These are phyloP conservation scores for Corymbia citriodora DNA, from an alignment of 441 rosid genomes.

Conservation along the genomic window DNA sequence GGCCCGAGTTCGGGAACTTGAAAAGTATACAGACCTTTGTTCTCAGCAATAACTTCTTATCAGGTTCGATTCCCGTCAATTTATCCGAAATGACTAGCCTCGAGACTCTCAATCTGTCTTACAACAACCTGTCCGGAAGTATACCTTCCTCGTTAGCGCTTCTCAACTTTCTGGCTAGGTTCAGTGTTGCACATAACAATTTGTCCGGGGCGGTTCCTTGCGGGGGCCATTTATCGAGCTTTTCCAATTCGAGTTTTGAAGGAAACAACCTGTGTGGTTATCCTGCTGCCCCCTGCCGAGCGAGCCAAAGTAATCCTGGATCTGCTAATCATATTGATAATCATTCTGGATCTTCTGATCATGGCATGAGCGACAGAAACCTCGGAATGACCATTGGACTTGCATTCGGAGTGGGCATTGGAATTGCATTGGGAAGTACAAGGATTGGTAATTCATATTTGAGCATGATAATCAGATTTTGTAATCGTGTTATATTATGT, in stretches of 20 bases:
- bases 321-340: not conserved
- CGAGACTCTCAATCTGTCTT: slow-evolving; percentile 63
- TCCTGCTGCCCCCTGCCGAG: slow-evolving; percentile 27
- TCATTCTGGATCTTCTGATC: not conserved
- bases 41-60: slow-evolving; percentile 38
- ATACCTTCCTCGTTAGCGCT: slow-evolving; percentile 45
- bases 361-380: slow-evolving; percentile 25
- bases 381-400: slow-evolving; percentile 41
- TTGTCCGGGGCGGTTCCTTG: slow-evolving; percentile 53
- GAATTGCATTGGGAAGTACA: slow-evolving; percentile 39
- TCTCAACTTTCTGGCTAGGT: slow-evolving; percentile 60
- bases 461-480: not conserved
- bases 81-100: slow-evolving; percentile 67
- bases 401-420: not conserved
- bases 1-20: slow-evolving; percentile 68
- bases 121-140: slow-evolving; percentile 49
- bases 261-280: slow-evolving; percentile 69
- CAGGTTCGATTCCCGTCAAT: slow-evolving; percentile 52
- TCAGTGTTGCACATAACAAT: slow-evolving; percentile 59
- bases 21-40: slow-evolving; percentile 56
- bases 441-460: not conserved
- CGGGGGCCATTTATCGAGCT: slow-evolving; percentile 64
- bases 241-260: slow-evolving; percentile 74
- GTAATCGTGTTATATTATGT: not conserved
- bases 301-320: not conserved